Base-by-base conservation (phyloP, 805 yeast species). In the Lachancea lanzarotensis region DNA sequence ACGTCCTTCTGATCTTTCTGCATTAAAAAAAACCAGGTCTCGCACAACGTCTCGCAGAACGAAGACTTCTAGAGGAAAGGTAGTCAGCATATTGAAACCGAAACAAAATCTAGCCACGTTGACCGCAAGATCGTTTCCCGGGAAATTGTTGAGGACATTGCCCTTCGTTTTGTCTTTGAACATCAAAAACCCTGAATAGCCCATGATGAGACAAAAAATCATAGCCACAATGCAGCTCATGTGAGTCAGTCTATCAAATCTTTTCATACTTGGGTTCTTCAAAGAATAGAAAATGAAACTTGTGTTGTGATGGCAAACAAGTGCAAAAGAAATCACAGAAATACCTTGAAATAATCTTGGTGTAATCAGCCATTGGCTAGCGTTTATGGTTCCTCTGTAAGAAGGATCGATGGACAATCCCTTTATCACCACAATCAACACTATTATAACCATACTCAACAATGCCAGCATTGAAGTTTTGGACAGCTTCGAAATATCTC, bases 231-330 rank as follows among this genome's bases (percentile, higher is more conserved):
- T 72, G 43, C 95, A 87, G 10, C 95, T 84, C 51, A 84, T 75
- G 61, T 91, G 98, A 1, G 96, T 89, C 20, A 90, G 75, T 34
- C 67, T 71, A 35, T 85, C 74, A 59, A 90, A 90, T 49, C 90
- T 72, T 50, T 79, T 81, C 52, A 88, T 59, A 3, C 95, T 80
- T 5, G 95, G 91, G 17, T 76, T 76, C 51, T 75, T 76, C 57
- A 91, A 73, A 0, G 96, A 87, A 59, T 86, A 87, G 68, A 82
- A 90, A 36, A 90, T 91, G 57, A 90, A 84, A 25, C 91, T 78
- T 0, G 97, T 88, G 61, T 90, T 90, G 63, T 90, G 98, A 59
- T 90, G 98, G 59, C 98, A 90, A 3, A 90, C 97, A 52, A 91
- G 74, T 1, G 98, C 98, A 68, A 90, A 90, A 1, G 96, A 88